Percentiles rank a stretch among this genome's conserved stretches.
These are phyloP conservation scores for Cenococcum geophilum DNA, from an alignment of 495 filamentous ascomycete genomes.

Conservation along the genomic window DNA sequence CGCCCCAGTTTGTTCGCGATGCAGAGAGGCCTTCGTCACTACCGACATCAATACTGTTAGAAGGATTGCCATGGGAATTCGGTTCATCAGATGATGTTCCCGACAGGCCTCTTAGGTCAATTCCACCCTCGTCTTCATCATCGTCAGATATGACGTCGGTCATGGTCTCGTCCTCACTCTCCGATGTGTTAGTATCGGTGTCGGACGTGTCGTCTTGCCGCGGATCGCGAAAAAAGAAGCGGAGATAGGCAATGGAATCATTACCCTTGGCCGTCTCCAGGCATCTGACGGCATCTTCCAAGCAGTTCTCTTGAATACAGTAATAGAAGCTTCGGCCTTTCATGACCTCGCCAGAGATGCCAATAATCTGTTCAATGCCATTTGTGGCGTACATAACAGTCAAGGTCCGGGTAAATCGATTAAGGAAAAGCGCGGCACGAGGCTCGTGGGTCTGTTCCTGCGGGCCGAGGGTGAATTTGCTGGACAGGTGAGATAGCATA, in stretches of 20 bases:
- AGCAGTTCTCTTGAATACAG: constrained; percentile 70
- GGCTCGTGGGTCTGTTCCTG: constrained; percentile 62
- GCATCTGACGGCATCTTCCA: constrained; percentile 67
- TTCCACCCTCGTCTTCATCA: constrained; percentile 30
- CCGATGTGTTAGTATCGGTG: constrained; percentile 24
- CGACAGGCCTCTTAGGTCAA: neutral
- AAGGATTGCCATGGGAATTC: neutral
- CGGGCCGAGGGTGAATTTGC: constrained; percentile 66
- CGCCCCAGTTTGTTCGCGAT: constrained; percentile 25
- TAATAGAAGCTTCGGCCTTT: constrained; percentile 72
- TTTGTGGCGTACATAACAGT: constrained; percentile 83
- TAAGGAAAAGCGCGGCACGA: constrained; percentile 77
- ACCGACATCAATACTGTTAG: neutral
- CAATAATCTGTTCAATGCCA: constrained; percentile 65
- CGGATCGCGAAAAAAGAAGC: constrained; percentile 83
- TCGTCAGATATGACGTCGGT: constrained; percentile 37
- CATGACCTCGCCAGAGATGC: constrained; percentile 58
- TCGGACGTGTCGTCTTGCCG: constrained; percentile 43
- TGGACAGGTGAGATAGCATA: constrained; percentile 79
- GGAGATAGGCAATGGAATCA: constrained; percentile 85
- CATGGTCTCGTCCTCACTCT: constrained; percentile 40
- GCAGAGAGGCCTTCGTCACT: constrained; percentile 1
- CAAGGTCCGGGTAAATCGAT: constrained; percentile 76
- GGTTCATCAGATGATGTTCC: neutral
- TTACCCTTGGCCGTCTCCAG: constrained; percentile 86